Conservation (phyloP, 2,329 filamentous ascomycete species). For the Volutella citrinella region DNA sequence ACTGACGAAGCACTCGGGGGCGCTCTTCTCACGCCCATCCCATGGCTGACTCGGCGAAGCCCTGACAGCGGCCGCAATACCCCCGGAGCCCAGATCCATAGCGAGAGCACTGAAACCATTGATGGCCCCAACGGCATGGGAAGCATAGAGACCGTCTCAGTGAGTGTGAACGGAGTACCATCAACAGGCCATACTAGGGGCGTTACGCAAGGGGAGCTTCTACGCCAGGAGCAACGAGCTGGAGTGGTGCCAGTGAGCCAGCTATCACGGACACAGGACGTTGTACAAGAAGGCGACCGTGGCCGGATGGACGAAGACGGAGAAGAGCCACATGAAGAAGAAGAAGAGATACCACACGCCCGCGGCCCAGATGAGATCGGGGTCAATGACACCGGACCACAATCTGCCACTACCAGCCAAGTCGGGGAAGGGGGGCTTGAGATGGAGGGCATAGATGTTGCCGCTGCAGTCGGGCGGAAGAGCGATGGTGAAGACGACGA, state of each 20-base stretch:
- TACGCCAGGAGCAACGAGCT: slow-evolving; percentile 82
- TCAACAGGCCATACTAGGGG: slow-evolving; percentile 51
- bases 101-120: slow-evolving; percentile 75
- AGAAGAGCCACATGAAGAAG: slow-evolving; percentile 39
- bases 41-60: slow-evolving; percentile 65
- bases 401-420: slow-evolving; percentile 43
- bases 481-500: slow-evolving; percentile 26
- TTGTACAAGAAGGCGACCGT: slow-evolving; percentile 24
- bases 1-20: slow-evolving; percentile 89
- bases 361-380: slow-evolving; percentile 83
- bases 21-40: slow-evolving; percentile 88
- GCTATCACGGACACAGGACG: slow-evolving; percentile 42
- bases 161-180: slow-evolving; percentile 68
- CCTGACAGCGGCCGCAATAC: slow-evolving; percentile 28
- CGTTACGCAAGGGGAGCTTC: slow-evolving; percentile 78
- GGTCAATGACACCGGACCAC: slow-evolving; percentile 81
- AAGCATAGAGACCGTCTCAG: slow-evolving; percentile 76
- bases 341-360: slow-evolving; percentile 70
- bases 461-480: slow-evolving; percentile 58
- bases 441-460: slow-evolving; percentile 56
- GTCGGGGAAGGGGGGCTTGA: slow-evolving; percentile 41
- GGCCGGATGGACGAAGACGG: slow-evolving; percentile 25
- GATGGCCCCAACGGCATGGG: slow-evolving; percentile 78
- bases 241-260: slow-evolving; percentile 72
- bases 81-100: slow-evolving; percentile 49